These are phyloP conservation scores for Sungouiozyma intestinalis DNA, from an alignment of 805 yeast genomes.

Conservation along the genomic window DNA sequence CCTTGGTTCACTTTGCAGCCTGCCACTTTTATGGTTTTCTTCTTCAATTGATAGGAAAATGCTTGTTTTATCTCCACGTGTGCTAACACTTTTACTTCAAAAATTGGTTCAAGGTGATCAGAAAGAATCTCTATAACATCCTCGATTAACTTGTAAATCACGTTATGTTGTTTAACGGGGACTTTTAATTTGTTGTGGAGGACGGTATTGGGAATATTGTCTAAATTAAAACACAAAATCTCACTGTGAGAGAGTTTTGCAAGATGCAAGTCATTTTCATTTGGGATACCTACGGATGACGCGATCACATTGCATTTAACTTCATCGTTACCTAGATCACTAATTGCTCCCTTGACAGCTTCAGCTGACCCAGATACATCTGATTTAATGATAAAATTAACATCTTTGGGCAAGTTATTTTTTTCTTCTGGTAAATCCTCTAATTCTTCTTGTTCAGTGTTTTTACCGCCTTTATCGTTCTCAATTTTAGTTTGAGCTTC, in stretches of 20 bases:
- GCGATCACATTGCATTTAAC: slow-evolving; percentile 60
- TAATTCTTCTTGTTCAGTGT: slow-evolving; percentile 26
- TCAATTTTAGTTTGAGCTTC: slow-evolving; percentile 29
- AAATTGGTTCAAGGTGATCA: slow-evolving; percentile 49
- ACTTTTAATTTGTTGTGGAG: slow-evolving; percentile 46
- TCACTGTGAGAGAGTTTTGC: slow-evolving; percentile 63
- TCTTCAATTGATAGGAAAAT: slow-evolving; percentile 60
- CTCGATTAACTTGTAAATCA: slow-evolving; percentile 82
- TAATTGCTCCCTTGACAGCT: slow-evolving; percentile 76
- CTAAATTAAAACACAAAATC: slow-evolving; percentile 68
- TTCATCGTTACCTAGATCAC: slow-evolving; percentile 78
- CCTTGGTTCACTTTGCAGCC: slow-evolving; percentile 81
- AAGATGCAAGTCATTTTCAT: slow-evolving; percentile 54
- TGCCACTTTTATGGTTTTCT: slow-evolving; percentile 55
- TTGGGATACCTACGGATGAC: slow-evolving; percentile 69
- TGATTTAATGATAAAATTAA: slow-evolving; percentile 68
- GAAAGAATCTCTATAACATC: slow-evolving; percentile 62
- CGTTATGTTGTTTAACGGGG: slow-evolving; percentile 52
- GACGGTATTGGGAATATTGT: slow-evolving; percentile 52
- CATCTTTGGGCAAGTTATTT: slow-evolving; percentile 18
- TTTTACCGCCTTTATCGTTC: slow-evolving; percentile 43
- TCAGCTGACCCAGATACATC: slow-evolving; percentile 95
- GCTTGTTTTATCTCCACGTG: slow-evolving; percentile 61
- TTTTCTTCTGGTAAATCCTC: slow-evolving; percentile 26
- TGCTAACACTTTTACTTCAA: slow-evolving; percentile 55